Conservation (phyloP, 1,139 yeast genomes). For the Lizanozyma gosingica region DNA sequence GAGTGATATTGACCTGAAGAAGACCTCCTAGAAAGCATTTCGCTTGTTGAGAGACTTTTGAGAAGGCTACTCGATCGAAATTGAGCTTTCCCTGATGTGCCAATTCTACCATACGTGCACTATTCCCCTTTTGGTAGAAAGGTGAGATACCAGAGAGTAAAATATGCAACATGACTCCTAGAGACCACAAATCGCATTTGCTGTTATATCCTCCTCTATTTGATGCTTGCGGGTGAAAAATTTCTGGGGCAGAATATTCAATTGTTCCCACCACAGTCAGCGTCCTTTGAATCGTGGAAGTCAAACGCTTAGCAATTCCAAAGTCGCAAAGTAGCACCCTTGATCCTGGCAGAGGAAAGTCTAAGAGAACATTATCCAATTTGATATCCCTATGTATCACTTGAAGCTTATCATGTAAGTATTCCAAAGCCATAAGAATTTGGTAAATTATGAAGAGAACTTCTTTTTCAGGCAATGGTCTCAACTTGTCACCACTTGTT, state of each 20-base stretch:
- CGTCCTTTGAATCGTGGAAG: slow-evolving; percentile 23
- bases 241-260: slow-evolving; percentile 62
- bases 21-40: slow-evolving; percentile 34
- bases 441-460: slow-evolving; percentile 47
- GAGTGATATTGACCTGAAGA: slow-evolving; percentile 26
- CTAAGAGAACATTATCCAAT: slow-evolving; percentile 49
- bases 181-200: slow-evolving; percentile 62
- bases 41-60: slow-evolving; percentile 25
- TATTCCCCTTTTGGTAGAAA: slow-evolving; percentile 39
- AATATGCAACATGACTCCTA: slow-evolving; percentile 51
- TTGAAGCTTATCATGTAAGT: slow-evolving; percentile 30
- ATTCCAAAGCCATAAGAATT: slow-evolving; percentile 42
- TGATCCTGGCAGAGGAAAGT: slow-evolving; percentile 42
- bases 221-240: slow-evolving; percentile 9
- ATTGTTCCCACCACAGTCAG: slow-evolving; percentile 58
- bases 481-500: slow-evolving; percentile 29
- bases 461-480: slow-evolving; percentile 44
- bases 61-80: slow-evolving; percentile 34
- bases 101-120: slow-evolving; percentile 23
- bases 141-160: slow-evolving; percentile 54
- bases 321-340: slow-evolving; percentile 54
- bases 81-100: slow-evolving; percentile 33
- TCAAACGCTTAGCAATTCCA: slow-evolving; percentile 46
- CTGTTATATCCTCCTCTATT: slow-evolving; percentile 33
- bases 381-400: slow-evolving; percentile 19